These are phyloP conservation scores for Geranium brycei DNA, from an alignment of 345 rosid genomes.

Conservation along the genomic window DNA sequence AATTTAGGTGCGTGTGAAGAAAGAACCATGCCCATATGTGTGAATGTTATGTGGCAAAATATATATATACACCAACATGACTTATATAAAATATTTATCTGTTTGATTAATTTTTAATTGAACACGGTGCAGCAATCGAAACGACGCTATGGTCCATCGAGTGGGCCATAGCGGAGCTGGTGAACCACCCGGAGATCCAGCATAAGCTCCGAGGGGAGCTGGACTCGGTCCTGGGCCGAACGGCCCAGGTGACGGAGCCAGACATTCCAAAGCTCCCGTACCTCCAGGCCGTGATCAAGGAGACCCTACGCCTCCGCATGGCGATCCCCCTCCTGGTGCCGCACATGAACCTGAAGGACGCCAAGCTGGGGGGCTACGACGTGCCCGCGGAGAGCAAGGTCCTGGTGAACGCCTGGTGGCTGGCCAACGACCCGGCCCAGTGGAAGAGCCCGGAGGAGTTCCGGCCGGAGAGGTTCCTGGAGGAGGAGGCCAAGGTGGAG, in stretches of 20 bases:
- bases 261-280: conserved; percentile 67
- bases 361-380: conserved; percentile 73
- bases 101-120: too few relatives aligned
- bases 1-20: too few relatives aligned
- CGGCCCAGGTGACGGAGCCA: conserved; percentile 70
- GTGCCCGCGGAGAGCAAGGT: conserved; percentile 95
- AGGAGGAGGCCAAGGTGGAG: conserved; percentile 87
- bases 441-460: conserved; percentile 92
- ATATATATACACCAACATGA: too few relatives aligned
- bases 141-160: conserved; percentile 93
- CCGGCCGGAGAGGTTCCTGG: conserved; percentile 91
- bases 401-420: conserved; percentile 97
- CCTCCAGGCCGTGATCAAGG: conserved; percentile 92
- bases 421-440: conserved; percentile 73
- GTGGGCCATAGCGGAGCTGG: conserved; percentile 94
- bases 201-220: conserved; percentile 59
- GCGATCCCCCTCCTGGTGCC: conserved; percentile 96
- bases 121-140: conserved; percentile 61
- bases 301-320: conserved; percentile 86
- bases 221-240: conserved; percentile 62
- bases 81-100: too few relatives aligned
- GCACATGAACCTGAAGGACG: conserved; percentile 93
- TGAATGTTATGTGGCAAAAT: too few relatives aligned
- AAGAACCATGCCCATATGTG: too few relatives aligned
- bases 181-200: conserved; percentile 83